Base-by-base conservation (phyloP, 176 grass and related monocot species). In the Luzula sylvatica region DNA sequence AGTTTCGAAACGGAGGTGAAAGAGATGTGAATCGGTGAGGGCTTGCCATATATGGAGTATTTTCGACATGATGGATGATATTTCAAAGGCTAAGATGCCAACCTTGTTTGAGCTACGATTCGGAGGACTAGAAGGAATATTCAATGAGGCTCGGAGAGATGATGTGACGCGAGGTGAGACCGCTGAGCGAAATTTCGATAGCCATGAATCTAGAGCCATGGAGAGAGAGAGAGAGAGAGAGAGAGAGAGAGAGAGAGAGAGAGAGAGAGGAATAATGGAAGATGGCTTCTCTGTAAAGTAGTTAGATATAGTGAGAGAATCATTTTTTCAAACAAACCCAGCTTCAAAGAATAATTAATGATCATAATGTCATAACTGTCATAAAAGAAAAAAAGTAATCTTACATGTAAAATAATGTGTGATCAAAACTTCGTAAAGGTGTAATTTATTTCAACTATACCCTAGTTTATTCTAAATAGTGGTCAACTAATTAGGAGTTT, bases 141-240 rank as follows among this genome's bases (percentile, higher is more conserved):
- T 19, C 1, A 60, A 48, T 3, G 64, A 39, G 3, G 65, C 50
- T 3, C 53, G 55, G 3, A 49, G 45, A 0, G 83, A 67, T 15
- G 3, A 23, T 0, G 42, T 18, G 5, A 76, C 47, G 12, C 56
- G 25, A 18, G 78, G 56, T 2, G 76, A 73, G 19, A 94, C 76
- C 24, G 80, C 79, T 4, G 73, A 88, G 1, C 83, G 77, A 20
- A 96, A 71, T 66, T 79, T 82, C 62, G 63, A 46, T 23, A 96
- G 61, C 90, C 84, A 96, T 61, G 90, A 76, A 13, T 89, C 90
- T 1, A 77, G 38, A 50, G 80, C 58, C 90, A 96, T 88, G 62
- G 58, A 11, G 53, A 48, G 46, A 14, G 16, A 46, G 52, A 26
- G 18, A 58, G 24, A 71, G 55, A 46, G 24, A 24, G 38, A 18